Evolutionary conservation across 2,329 filamentous ascomycete genomes (phyloP).

Genomic region (Acephala macrosclerotiorum): DNA sequence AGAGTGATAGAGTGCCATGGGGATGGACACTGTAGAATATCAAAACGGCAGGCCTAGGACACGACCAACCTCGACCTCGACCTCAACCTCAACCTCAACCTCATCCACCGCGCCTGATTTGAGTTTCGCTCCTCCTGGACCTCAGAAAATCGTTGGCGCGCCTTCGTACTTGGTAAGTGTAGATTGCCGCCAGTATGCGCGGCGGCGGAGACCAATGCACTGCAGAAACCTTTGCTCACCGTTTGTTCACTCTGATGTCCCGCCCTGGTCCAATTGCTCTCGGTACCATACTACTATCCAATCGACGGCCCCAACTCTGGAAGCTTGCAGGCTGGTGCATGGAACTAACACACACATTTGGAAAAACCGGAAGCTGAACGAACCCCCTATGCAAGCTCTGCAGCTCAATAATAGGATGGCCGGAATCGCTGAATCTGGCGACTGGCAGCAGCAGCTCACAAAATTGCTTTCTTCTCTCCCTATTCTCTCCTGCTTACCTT

Average conservation of each 20-base stretch:
- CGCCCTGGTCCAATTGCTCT: not conserved
- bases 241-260: not conserved
- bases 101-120: not conserved
- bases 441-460: slow-evolving; percentile 3
- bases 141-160: too few species aligned
- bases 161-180: not conserved
- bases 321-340: slow-evolving; percentile 1
- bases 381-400: slow-evolving; percentile 1
- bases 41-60: not conserved
- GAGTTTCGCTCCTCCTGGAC: not conserved
- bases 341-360: not conserved
- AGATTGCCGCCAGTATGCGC: slow-evolving; percentile 9
- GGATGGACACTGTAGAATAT: not conserved
- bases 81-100: too few species aligned
- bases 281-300: slow-evolving; percentile 1
- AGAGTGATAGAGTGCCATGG: not conserved
- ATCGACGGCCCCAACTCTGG: not conserved
- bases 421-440: not conserved
- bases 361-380: slow-evolving; percentile 1
- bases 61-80: not conserved
- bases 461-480: not conserved
- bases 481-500: not conserved
- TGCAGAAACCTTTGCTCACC: not conserved
- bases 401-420: not conserved
- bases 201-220: not conserved